Evolutionary conservation across 208 protist species (phyloP), one percentile per base, ranked within the genome.

Genomic region (Vickermania spadyakhi): DNA sequence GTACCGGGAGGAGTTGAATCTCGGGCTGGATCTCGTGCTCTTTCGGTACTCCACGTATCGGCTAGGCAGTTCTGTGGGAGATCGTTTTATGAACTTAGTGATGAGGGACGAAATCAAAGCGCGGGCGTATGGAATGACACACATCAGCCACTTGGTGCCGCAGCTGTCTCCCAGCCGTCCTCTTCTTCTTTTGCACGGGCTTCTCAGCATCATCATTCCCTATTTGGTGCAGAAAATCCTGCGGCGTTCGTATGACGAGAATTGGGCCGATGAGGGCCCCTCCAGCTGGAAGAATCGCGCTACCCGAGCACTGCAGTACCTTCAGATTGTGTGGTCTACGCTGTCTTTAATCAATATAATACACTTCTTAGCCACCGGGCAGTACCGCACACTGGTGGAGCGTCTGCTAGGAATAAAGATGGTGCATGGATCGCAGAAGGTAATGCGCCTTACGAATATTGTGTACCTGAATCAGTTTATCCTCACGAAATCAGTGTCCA

Each of bases 381-480:
- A 79, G 66, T 96, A 95, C 59, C 86, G 91, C 52, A 91, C 70
- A 28, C 66, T 93, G 50, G 41, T 84, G 4, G 91, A 96, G 69
- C 81, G 89, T 1, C 31, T 94, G 3, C 67, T 95, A 41, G 87
- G 75, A 0, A 74, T 96, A 5, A 79, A 81, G n/a, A 63, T 92
- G 7, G 91, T 96, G 22, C 85, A 91, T 73, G 86, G 87, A 56
- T 87, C 68, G 27, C 84, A 92, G 72, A 68, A 72, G 18, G 89
- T 89, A 70, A 57, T 75, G 64, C 81, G 85, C 62, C 75, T 95
- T 52, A 85, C 79, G 5, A 91, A 92, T 60, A 36, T 96, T 30
- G 64, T 93, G 49, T 95, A 89, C 64, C 67, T 96, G 50, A 92
- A 95, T 52, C 91, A 94, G 70, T 84, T 95, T 63, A 64, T 95